Base-by-base conservation (phyloP, 164 flowering plant genomes). In the Magnolia changhungtana region DNA sequence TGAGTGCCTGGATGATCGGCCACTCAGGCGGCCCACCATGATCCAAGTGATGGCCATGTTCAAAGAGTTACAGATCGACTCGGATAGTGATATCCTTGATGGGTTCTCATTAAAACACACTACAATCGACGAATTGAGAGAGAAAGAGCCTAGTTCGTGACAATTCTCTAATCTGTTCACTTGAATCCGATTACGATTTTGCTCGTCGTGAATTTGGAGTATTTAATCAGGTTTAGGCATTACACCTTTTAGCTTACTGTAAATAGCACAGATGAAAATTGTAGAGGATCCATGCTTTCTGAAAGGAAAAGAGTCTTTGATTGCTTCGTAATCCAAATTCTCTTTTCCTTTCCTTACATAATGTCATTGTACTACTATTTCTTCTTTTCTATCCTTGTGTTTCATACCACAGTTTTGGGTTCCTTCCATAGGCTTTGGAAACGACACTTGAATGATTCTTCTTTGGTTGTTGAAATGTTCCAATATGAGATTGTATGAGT, bases 21-120 rank as follows among this genome's bases (percentile, higher is more conserved):
- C 98, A 19, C 84, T 81, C 74, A 67, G 87, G 65, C 81, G 98
- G 80, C 98, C 98, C 50, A 95, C 97, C 29, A 95, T 95, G 98
- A 93, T 92, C 75, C 95, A 93, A 79, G 97, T 95, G 69, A 89
- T 95, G 95, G 88, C 96, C 16, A 92, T 88, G 97, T 93, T 95
- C 77, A 90, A 88, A 77, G 97, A 94, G 81, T 89, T 92, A 73
- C 91, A 90, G 81, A 80, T 78, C 24, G 96, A 89, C 82, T 80
- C 94, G 49, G 93, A 88, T 50, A 85, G 81, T 72, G 96, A 91
- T 73, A 83, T 84, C 67, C 89, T 88, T 37, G 94, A 91, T 72
- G 88, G 88, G 19, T 83, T 92, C 66, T 91, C 94, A 10, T 67
- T 90, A 71, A 87, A 89, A 80, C 88, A 87, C 70, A 69, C 79